Base-by-base conservation (phyloP, 345 rosid genomes). In the Viola odorata region DNA sequence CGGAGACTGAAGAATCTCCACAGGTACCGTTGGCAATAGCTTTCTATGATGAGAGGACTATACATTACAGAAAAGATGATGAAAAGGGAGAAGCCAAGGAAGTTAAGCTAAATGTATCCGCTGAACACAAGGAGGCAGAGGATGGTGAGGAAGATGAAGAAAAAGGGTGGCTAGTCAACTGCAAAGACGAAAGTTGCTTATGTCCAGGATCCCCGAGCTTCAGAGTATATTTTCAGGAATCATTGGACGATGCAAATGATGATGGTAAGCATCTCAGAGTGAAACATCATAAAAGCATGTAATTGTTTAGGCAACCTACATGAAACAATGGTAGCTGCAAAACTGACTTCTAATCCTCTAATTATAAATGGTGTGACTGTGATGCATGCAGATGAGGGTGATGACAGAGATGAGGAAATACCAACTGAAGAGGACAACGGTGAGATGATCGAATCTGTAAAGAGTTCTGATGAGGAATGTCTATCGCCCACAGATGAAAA, bases 131-230 rank as follows among this genome's bases (percentile, higher is more conserved):
- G 32, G 37, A 45, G 6, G 41, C 5, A 41, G 66, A 51, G 14
- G 32, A 16, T 17, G 60, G 16, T 6, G 68, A 58, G 23, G 72
- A 62, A 9, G 61, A 32, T 0, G 66, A 63, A 3, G 65, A 23
- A 6, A 51, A 60, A 6, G 60, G 48, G 57, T n/a, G 65, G 41
- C 41, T 23, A 23, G 32, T 17, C 42, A 7, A 60, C 32, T 52
- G 36, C 36, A 7, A 38, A 6, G 37, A 6, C 1, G 45, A 39
- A 48, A 16, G 17, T 41, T 10, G 14, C 37, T 3, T 65, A 36
- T 57, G 55, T 45, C 69, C 65, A 48, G 65, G 74, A 17, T 69
- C 80, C 3, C 80, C 80, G 4, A 76, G 80, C 55, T 76, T 76
- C 67, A 72, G 80, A 53, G 71, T 76, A 37, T 76, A 68, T 63